phyloP scores from a whole-genome alignment of 176 grass and related monocot species.

The Alloteropsis semialata region DNA sequence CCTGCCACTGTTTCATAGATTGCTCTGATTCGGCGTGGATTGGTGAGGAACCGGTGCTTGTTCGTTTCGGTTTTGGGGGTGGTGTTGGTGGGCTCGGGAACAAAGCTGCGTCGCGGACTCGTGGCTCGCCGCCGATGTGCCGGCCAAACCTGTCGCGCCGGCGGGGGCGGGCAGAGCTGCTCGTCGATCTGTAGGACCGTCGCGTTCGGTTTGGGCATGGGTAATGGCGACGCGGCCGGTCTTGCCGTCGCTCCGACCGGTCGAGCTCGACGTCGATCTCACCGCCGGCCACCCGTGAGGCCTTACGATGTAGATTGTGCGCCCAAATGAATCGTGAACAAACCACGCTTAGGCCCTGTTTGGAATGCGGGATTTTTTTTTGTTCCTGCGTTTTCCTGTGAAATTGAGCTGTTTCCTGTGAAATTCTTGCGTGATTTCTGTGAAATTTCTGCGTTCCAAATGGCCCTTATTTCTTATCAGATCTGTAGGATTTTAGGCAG shows the following conservation, averaged over 20 bases:
- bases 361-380: too few species aligned
- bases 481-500: constrained; percentile 28
- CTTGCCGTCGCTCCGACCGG: background rate
- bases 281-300: too few species aligned
- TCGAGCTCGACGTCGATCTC: too few species aligned
- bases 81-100: background rate
- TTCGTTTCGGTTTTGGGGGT: background rate
- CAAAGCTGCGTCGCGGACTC: background rate
- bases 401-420: too few species aligned
- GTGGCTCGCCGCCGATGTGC: background rate
- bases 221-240: background rate
- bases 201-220: background rate
- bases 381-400: too few species aligned
- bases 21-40: background rate
- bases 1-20: background rate
- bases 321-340: background rate
- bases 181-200: too few species aligned
- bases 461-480: background rate
- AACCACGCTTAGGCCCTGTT: too few species aligned
- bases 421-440: too few species aligned
- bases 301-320: background rate
- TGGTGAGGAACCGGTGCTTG: background rate
- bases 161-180: background rate
- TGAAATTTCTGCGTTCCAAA: too few species aligned
- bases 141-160: background rate